Evolutionary conservation across 2,329 filamentous ascomycete genomes (phyloP), one percentile per base, ranked within the genome.

Genomic region (Lanzia echinophila): DNA sequence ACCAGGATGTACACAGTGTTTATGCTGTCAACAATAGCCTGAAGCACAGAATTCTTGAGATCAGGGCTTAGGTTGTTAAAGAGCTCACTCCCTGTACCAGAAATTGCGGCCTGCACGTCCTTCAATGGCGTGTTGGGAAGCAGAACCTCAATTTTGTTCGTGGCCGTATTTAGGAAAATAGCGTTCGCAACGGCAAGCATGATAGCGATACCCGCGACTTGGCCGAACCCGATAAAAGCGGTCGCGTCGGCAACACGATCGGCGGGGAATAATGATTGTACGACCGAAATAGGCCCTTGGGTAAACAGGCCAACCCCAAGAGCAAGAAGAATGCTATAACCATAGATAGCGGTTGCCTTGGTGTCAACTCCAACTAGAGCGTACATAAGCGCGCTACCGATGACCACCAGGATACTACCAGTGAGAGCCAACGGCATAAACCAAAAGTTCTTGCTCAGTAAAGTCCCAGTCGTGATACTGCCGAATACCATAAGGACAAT

Each of bases 301-400:
- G 15, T n/a, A 6, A 19, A 51, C 6, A 32, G 10, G 22, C 72
- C 73, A 1, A 66, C 63, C 0, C 73, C 72, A 6, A 70, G 54
- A 2, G 68, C 73, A 1, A 74, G 54, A 1, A 77, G 56, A 13
- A 72, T 59, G 2, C 58, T 62, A 55, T 63, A 68, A 15, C 65
- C 65, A 55, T 67, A 68, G 3, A 67, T 61, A 10, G 31, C 19
- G 38, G 15, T 24, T 20, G 24, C 6, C 4, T 17, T 20, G 13
- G 38, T 50, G 17, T 50, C 38, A 17, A 33, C 8, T 24, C 15
- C 22, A 31, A 39, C 34, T 13, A 36, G 31, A 31, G 66, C 62
- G 45, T 61, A 50, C 38, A 44, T 24, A 3, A 32, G 19, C 3
- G 47, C 28, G n/a, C 15, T 13, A 20, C 48, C 20, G 17, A 43